These are phyloP conservation scores for Murraya koenigii DNA, from an alignment of 345 rosid genomes.

Conservation along the genomic window DNA sequence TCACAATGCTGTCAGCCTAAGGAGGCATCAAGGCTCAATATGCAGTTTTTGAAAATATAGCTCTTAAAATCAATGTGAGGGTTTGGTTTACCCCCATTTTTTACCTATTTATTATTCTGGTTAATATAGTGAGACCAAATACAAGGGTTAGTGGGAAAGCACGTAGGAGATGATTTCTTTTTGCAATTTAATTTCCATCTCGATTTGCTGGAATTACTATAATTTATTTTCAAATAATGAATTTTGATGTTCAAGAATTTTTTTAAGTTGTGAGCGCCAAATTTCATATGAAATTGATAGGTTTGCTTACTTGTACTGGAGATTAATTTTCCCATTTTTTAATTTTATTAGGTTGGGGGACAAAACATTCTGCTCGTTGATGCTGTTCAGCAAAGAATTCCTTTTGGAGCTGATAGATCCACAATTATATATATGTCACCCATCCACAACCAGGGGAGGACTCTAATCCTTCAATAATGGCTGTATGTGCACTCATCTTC, in stretches of 20 bases:
- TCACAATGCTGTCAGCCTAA: conserved; percentile 72
- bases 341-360: conserved; percentile 58
- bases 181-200: neutral
- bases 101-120: neutral
- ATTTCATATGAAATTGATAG: neutral
- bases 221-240: no score
- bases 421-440: conserved; percentile 79
- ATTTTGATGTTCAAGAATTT: neutral
- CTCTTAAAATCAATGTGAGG: conserved; percentile 84
- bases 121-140: neutral
- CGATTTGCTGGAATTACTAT: neutral
- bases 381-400: conserved; percentile 50
- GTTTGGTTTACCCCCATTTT: conserved; percentile 21
- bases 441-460: conserved; percentile 81
- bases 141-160: neutral
- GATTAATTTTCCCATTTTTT: neutral
- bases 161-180: neutral
- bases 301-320: neutral
- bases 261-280: neutral
- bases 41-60: conserved; percentile 59
- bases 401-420: conserved; percentile 41
- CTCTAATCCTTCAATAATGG: conserved; percentile 74
- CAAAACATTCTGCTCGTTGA: conserved; percentile 59
- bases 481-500: conserved; percentile 34
- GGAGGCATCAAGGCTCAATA: conserved; percentile 31